These are phyloP conservation scores for Zygoascus ofunaensis DNA, from an alignment of 805 yeast genomes.

Conservation along the genomic window DNA sequence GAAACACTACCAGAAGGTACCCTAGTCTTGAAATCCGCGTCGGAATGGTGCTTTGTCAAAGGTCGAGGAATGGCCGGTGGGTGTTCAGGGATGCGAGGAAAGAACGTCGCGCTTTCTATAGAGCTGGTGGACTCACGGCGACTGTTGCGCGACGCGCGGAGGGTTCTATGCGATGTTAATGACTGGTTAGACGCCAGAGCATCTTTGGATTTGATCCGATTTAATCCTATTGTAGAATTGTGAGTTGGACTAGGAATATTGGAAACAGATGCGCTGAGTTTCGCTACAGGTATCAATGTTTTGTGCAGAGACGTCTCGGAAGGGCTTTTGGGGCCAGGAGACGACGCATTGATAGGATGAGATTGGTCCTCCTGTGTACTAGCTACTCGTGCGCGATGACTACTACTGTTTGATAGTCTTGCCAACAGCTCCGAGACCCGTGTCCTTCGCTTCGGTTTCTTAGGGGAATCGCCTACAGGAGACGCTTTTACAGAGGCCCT, in stretches of 20 bases:
- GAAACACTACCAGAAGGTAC: too few relatives aligned
- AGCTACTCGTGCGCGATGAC: conserved; percentile 19
- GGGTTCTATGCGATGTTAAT: too few relatives aligned
- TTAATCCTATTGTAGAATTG: too few relatives aligned
- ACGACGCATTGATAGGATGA: too few relatives aligned
- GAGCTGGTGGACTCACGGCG: background rate
- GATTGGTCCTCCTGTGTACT: too few relatives aligned
- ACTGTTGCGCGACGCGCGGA: background rate
- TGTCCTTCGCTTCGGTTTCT: conserved; percentile 15
- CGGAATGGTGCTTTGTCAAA: background rate
- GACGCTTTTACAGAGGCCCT: background rate
- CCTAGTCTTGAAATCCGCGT: background rate
- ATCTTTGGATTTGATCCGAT: background rate
- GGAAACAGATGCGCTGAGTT: too few relatives aligned
- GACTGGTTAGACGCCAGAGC: background rate
- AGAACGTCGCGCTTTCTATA: background rate
- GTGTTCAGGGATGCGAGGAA: background rate
- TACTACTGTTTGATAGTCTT: conserved; percentile 25
- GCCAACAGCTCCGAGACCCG: conserved; percentile 25
- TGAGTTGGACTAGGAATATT: too few relatives aligned
- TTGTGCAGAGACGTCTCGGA: too few relatives aligned
- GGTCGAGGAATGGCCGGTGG: background rate
- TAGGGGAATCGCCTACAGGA: background rate
- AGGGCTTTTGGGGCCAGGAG: background rate
- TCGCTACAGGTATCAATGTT: too few relatives aligned